Evolutionary conservation across 2,329 filamentous ascomycete species (phyloP).

Genomic region (Xylaria sp.): DNA sequence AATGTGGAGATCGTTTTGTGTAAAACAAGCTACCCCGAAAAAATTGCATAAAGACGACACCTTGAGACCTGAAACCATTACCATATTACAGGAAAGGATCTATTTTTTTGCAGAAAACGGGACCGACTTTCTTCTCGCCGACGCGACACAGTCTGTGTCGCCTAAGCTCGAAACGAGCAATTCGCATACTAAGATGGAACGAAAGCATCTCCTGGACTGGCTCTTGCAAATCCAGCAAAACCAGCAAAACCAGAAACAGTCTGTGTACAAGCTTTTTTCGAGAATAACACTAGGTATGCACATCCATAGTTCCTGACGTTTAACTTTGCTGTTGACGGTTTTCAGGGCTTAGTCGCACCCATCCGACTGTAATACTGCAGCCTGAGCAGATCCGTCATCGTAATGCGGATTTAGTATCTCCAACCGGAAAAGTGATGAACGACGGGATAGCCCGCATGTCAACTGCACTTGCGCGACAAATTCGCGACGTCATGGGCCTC

Average conservation of each 20-base stretch:
- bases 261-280: conserved; percentile 62
- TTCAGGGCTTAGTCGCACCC: conserved; percentile 58
- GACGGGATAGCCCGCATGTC: conserved; percentile 73
- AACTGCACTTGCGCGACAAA: conserved; percentile 56
- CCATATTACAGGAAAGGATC: conserved; percentile 49
- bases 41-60: conserved; percentile 45
- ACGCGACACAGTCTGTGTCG: conserved; percentile 39
- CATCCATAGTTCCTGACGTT: background rate
- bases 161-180: conserved; percentile 32
- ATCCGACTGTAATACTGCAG: conserved; percentile 53
- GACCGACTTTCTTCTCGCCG: conserved; percentile 44
- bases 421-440: conserved; percentile 59
- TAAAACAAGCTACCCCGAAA: conserved; percentile 46
- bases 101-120: conserved; percentile 63
- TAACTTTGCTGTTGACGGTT: conserved; percentile 16
- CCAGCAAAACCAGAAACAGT: conserved; percentile 50
- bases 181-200: conserved; percentile 38
- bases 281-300: conserved; percentile 58
- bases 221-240: conserved; percentile 55
- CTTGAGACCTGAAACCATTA: conserved; percentile 39
- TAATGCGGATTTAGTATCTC: conserved; percentile 48
- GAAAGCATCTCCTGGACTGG: conserved; percentile 57
- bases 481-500: conserved; percentile 58
- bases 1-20: conserved; percentile 55
- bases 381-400: conserved; percentile 51